These are phyloP conservation scores for Salix purpurea DNA, from an alignment of 345 rosid genomes.

Conservation along the genomic window DNA sequence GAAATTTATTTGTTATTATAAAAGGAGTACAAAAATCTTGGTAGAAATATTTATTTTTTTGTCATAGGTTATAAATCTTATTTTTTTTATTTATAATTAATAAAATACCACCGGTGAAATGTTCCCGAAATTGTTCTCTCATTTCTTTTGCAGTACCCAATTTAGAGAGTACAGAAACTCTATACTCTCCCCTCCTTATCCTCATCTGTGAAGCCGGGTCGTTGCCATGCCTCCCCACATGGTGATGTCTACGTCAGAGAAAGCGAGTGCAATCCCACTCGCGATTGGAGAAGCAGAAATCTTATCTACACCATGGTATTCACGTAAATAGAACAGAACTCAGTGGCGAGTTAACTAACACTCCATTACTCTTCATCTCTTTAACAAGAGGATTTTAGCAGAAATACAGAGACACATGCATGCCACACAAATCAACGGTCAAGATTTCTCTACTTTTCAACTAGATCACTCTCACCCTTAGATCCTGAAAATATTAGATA, in stretches of 20 bases:
- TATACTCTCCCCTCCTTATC: not conserved
- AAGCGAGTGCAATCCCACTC: constrained; percentile 5
- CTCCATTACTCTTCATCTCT: constrained; percentile 6
- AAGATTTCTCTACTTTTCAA: constrained; percentile 8
- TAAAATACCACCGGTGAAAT: too few relatives aligned
- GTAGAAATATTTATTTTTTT: too few relatives aligned
- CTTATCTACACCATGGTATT: constrained; percentile 15
- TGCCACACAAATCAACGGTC: constrained; percentile 14
- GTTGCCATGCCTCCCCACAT: not conserved
- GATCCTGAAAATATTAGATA: not conserved
- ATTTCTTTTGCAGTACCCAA: not conserved
- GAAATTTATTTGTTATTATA: too few relatives aligned
- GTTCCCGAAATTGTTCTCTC: not conserved
- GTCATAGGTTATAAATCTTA: too few relatives aligned
- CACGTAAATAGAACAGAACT: not conserved
- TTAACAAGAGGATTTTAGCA: constrained; percentile 4
- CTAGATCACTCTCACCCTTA: not conserved
- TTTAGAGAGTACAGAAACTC: not conserved
- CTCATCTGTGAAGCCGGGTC: not conserved
- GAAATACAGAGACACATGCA: constrained; percentile 30
- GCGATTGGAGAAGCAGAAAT: not conserved
- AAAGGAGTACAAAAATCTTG: too few relatives aligned
- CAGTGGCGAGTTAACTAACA: constrained; percentile 6
- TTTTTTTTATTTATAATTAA: too few relatives aligned
- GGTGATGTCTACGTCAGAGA: constrained; percentile 8